Conservation (phyloP, 345 rosid genomes). For the Toxicodendron radicans region DNA sequence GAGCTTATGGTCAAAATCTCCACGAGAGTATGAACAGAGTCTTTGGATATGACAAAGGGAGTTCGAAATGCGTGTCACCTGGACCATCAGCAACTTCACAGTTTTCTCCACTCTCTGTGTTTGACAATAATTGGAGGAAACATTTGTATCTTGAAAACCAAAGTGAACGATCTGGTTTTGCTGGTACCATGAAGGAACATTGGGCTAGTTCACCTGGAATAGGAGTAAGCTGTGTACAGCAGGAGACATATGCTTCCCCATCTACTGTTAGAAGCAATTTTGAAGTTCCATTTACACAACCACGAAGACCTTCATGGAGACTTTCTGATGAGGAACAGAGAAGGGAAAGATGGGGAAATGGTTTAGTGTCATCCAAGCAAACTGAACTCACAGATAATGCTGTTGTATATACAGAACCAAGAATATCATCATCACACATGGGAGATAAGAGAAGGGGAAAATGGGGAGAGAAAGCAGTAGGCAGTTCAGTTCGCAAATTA, state of each 20-base stretch:
- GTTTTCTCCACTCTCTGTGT: neutral
- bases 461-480: conserved; percentile 26
- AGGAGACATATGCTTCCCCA: conserved; percentile 24
- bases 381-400: neutral
- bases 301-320: conserved; percentile 6
- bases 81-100: conserved; percentile 9
- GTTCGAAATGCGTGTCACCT: conserved; percentile 14
- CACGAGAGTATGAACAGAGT: conserved; percentile 13
- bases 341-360: conserved; percentile 11
- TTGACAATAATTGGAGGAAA: conserved; percentile 21
- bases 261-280: conserved; percentile 25
- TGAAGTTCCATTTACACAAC: conserved; percentile 16
- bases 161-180: neutral
- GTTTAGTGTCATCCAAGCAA: neutral
- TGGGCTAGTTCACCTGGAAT: neutral
- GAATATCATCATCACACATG: conserved; percentile 11
- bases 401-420: conserved; percentile 43
- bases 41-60: conserved; percentile 15
- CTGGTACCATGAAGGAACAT: conserved; percentile 27
- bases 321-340: neutral
- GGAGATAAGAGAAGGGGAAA: conserved; percentile 19
- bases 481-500: conserved; percentile 2
- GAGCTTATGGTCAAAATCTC: neutral
- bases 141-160: conserved; percentile 25
- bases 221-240: neutral